phyloP scores from a whole-genome alignment of 805 yeast species.

The Candida adriatica region DNA sequence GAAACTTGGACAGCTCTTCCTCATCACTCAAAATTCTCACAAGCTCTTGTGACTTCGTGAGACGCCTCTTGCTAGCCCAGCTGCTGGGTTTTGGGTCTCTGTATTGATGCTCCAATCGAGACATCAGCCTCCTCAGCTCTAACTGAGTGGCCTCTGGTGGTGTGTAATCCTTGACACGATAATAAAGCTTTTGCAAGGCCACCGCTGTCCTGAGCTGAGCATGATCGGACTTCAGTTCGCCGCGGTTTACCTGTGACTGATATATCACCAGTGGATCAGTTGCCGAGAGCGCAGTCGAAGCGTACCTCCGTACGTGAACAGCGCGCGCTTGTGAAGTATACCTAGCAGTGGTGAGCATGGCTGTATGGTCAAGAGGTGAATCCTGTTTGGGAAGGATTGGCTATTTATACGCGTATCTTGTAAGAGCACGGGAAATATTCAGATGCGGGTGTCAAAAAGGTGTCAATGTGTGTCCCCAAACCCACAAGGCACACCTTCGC shows the following conservation, averaged over 20 bases:
- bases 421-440: background rate
- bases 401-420: background rate
- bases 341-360: too few relatives aligned
- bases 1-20: constrained; percentile 45
- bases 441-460: background rate
- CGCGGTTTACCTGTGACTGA: constrained; percentile 43
- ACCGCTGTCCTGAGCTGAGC: constrained; percentile 57
- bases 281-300: constrained; percentile 29
- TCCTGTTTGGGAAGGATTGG: too few relatives aligned
- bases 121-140: constrained; percentile 5
- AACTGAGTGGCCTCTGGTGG: constrained; percentile 29
- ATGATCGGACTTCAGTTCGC: constrained; percentile 46
- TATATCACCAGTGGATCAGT: constrained; percentile 63
- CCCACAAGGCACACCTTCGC: too few relatives aligned
- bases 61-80: constrained; percentile 4
- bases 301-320: too few relatives aligned
- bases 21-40: constrained; percentile 50
- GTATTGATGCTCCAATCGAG: constrained; percentile 7
- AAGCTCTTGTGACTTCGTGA: constrained; percentile 27
- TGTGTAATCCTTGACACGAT: constrained; percentile 48
- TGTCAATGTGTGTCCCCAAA: too few relatives aligned
- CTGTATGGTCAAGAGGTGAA: too few relatives aligned
- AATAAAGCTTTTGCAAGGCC: constrained; percentile 54
- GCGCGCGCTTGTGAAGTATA: too few relatives aligned
- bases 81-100: background rate